These are phyloP conservation scores for Venturia pyrina DNA, from an alignment of 2,329 filamentous ascomycete species.

Conservation along the genomic window DNA sequence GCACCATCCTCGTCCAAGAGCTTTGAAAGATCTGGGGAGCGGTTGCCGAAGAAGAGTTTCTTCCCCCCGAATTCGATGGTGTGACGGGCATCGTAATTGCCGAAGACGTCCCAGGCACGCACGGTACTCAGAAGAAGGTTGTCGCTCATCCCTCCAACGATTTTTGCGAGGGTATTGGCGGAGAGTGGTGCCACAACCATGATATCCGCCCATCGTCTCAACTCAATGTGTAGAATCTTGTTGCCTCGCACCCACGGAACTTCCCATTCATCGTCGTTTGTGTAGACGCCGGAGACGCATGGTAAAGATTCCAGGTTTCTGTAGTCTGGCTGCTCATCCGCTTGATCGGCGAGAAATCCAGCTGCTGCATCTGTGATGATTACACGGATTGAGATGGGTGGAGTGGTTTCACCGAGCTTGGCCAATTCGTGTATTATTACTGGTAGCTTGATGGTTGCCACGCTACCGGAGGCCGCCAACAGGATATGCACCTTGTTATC, in stretches of 20 bases:
- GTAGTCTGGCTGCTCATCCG: conserved; percentile 64
- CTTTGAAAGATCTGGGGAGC: background rate
- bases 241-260: conserved; percentile 67
- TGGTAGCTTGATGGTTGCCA: conserved; percentile 75
- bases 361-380: conserved; percentile 65
- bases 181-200: conserved; percentile 71
- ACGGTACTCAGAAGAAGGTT: conserved; percentile 64
- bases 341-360: conserved; percentile 68
- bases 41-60: background rate
- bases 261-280: conserved; percentile 79
- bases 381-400: conserved; percentile 67
- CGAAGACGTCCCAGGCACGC: conserved; percentile 78
- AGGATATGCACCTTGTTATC: conserved; percentile 53
- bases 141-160: conserved; percentile 68
- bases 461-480: conserved; percentile 58
- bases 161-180: conserved; percentile 79
- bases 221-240: conserved; percentile 83
- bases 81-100: conserved; percentile 39
- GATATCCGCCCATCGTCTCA: conserved; percentile 72
- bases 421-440: background rate
- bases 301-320: conserved; percentile 47
- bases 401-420: conserved; percentile 14
- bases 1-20: background rate
- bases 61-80: background rate
- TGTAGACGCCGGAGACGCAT: conserved; percentile 72